Conservation (phyloP, 225 moss, liverwort and hornwort genomes). For the Physcomitrium patens region DNA sequence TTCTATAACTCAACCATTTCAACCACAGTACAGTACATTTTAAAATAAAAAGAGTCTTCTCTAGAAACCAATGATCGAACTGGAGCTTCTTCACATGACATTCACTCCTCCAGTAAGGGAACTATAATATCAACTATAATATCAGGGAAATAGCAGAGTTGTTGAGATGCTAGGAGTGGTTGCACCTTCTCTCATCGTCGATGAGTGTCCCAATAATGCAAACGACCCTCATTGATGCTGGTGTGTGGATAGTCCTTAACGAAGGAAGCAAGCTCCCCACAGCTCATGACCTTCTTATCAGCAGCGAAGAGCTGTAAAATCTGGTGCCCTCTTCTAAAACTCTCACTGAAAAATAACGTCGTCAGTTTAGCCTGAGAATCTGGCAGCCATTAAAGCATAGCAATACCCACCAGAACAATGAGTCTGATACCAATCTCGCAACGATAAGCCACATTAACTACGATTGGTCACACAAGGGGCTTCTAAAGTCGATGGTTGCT, state of each 20-base stretch:
- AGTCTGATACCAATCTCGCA: constrained; percentile 87
- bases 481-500: constrained; percentile 65
- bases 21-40: no score
- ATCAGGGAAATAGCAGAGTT: constrained; percentile 28
- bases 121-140: neutral
- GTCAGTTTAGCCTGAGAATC: constrained; percentile 98
- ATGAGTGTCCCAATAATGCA: no score
- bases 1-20: no score
- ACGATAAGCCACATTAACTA: constrained; percentile 79
- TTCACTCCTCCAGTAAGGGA: constrained; percentile 27
- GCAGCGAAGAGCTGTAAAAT: constrained; percentile 62
- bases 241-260: neutral
- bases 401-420: constrained; percentile 77
- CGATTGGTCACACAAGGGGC: constrained; percentile 64
- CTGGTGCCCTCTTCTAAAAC: constrained; percentile 90
- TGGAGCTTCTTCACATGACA: constrained; percentile 34
- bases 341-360: constrained; percentile 92
- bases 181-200: no score
- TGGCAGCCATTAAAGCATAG: constrained; percentile 89
- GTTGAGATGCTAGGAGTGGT: neutral
- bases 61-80: constrained; percentile 11
- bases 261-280: constrained; percentile 17
- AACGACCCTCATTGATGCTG: constrained; percentile 8
- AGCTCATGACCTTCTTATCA: constrained; percentile 45
- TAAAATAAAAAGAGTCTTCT: no score